Base-by-base conservation (phyloP, 1,139 yeast species). In the Pichia sp. region DNA sequence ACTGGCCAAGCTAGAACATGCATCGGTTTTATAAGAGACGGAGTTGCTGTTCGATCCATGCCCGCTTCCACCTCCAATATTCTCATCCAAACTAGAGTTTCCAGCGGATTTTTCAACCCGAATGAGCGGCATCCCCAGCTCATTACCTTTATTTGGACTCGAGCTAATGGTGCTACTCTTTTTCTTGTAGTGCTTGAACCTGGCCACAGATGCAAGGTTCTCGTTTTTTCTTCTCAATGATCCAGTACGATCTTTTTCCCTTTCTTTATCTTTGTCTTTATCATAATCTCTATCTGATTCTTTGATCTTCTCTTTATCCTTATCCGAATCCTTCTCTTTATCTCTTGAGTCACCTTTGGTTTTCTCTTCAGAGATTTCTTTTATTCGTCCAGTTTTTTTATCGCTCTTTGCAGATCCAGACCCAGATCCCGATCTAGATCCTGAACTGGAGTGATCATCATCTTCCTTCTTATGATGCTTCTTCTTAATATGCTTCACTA, bases 181-280 rank as follows among this genome's bases (percentile, higher is more conserved):
- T 31, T 30, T 48, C 52, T 59, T 54, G 48, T 65, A 64, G 45
- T 61, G 67, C 27, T 60, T 66, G 40, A 60, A 62, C 49, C 67
- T 57, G 0, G 67, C 67, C 27, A 60, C 46, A 6, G 64, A 61
- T 4, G 67, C 67, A 2, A 60, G 58, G 50, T 64, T 64, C 34
- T 60, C 64, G 46, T 52, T 62, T 16, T 55, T 51, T 14, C 57
- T 56, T 9, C 63, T 58, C 9, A 61, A 31, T 10, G 63, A 61
- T 29, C 59, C 59, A 40, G 61, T 36, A 7, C 58, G 50, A 24
- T 54, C 58, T 10, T 59, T 61, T 1, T 40, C 48, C 17, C 42
- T 43, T 8, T 29, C 46, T n/a, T 41, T 43, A 16, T 42, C 46
- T 33, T 42, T 20, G 7, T 6, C 44, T 12, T 16, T 31, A 29